Evolutionary conservation across 1,284 basidiomycete species (phyloP).

Genomic region (Neonothopanus nambi): DNA sequence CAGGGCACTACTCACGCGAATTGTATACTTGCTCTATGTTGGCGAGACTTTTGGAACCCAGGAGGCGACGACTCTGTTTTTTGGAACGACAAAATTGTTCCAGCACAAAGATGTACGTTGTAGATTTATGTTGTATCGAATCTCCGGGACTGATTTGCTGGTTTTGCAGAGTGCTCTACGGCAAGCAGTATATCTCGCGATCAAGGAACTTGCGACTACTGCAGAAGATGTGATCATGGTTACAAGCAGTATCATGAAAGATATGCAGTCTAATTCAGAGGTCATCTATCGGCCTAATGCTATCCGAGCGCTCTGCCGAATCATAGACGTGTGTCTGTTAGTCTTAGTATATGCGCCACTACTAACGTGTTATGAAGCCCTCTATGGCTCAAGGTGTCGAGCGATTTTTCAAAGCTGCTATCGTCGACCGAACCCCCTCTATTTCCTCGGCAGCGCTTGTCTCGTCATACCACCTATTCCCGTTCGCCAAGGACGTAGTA

Average conservation of each 20-base stretch:
- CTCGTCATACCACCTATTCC: slow-evolving; percentile 96
- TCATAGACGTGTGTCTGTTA: slow-evolving; percentile 84
- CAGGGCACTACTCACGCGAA: slow-evolving; percentile 92
- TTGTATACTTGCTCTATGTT: slow-evolving; percentile 95
- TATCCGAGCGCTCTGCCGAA: slow-evolving; percentile 93
- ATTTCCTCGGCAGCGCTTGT: slow-evolving; percentile 97
- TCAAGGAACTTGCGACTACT: slow-evolving; percentile 96
- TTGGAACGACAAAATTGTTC: slow-evolving; percentile 98
- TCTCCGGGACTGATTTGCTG: slow-evolving; percentile 4
- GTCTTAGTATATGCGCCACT: slow-evolving; percentile 11
- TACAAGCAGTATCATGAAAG: slow-evolving; percentile 99
- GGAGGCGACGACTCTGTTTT: slow-evolving; percentile 98
- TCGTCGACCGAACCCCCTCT: slow-evolving; percentile 95
- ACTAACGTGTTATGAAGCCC: slow-evolving; percentile 50
- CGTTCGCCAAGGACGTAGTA: slow-evolving; percentile 91
- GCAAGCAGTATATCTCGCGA: slow-evolving; percentile 98
- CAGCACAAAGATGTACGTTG: slow-evolving; percentile 92
- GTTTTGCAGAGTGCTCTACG: slow-evolving; percentile 80
- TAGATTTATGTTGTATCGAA: not conserved
- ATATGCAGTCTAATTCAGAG: slow-evolving; percentile 99
- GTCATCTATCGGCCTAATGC: slow-evolving; percentile 99
- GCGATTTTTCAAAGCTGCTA: slow-evolving; percentile 99
- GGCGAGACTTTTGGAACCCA: slow-evolving; percentile 95
- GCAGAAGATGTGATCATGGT: slow-evolving; percentile 99
- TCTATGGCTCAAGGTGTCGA: slow-evolving; percentile 99